Evolutionary conservation across 192 early-diverging fungal genomes (phyloP).

Genomic region (Tieghemiomyces parasiticus): DNA sequence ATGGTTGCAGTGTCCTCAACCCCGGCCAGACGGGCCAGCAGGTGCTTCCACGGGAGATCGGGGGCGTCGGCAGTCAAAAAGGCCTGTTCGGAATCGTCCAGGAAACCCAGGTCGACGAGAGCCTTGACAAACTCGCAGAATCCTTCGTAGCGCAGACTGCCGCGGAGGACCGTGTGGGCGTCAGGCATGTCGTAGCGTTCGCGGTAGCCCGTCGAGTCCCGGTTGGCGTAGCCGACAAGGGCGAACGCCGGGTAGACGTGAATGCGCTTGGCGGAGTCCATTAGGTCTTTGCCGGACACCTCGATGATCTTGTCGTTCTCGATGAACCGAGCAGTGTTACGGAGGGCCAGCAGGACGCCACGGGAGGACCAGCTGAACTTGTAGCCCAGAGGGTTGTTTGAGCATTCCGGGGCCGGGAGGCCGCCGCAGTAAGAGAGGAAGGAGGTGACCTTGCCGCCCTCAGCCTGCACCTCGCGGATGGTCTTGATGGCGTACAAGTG

Average conservation of each 20-base stretch:
- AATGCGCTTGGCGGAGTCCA: slow-evolving; percentile 84
- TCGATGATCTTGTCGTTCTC: slow-evolving; percentile 81
- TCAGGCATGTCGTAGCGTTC: slow-evolving; percentile 93
- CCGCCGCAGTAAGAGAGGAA: slow-evolving; percentile 98
- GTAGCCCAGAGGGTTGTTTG: slow-evolving; percentile 98
- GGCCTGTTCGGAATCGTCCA: slow-evolving; percentile 53
- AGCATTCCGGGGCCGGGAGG: slow-evolving; percentile 90
- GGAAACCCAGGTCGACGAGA: slow-evolving; percentile 82
- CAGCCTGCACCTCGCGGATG: slow-evolving; percentile 74
- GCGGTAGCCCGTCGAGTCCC: slow-evolving; percentile 89
- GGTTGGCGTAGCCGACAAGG: slow-evolving; percentile 93
- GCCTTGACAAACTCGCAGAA: slow-evolving; percentile 95
- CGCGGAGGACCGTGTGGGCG: slow-evolving; percentile 81
- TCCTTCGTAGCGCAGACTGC: slow-evolving; percentile 91
- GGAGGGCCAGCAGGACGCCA: slow-evolving; percentile 91
- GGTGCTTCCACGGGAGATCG: slow-evolving; percentile 62
- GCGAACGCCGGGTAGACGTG: slow-evolving; percentile 92
- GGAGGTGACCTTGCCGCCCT: slow-evolving; percentile 69
- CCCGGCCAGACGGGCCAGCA: slow-evolving; percentile 42
- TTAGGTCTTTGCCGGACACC: slow-evolving; percentile 67
- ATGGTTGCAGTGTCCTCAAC: slow-evolving; percentile 3
- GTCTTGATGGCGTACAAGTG: slow-evolving; percentile 84
- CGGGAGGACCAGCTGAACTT: slow-evolving; percentile 98
- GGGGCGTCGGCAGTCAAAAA: slow-evolving; percentile 37
- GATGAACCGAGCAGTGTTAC: slow-evolving; percentile 86